Base-by-base conservation (phyloP, 2,329 filamentous ascomycete species). In the Ophiostoma piceae region DNA sequence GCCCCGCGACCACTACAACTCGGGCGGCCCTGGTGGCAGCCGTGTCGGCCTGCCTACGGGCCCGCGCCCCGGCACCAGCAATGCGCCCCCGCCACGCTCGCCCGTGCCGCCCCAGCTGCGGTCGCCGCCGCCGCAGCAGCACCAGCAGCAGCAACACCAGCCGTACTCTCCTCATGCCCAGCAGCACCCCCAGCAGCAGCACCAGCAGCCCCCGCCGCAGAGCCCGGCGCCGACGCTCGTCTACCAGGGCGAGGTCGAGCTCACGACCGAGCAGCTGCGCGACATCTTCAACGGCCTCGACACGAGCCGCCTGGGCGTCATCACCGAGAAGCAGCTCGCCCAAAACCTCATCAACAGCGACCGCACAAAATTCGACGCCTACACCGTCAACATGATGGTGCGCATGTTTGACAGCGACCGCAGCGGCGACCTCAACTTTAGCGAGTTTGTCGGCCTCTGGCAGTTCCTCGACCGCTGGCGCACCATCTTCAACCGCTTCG, bases 341-440 rank as follows among this genome's bases (percentile, higher is more conserved):
- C 90, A 91, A 1, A 95, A 95, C 26, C 88, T 99, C 6, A 94
- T 98, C 71, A 99, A 99, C 77, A 94, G 94, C 69, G 95, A 99
- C 83, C 97, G 92, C 87, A 92, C 92, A 1, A 75, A 92, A 4
- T 99, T 99, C 79, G 94, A 99, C 79, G 85, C 89, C 4, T 91
- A 97, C 75, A 99, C 95, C 1, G 94, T 98, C 74, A 90, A 90
- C 77, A 97, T 98, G 92, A 97, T 99, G 94, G 97, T 99, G 74
- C 91, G 94, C 77, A 98, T 99, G 95, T 99, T 99, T 81, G 94
- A 98, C 81, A 92, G 90, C 71, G 92, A 97, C 80, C 90, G 92
- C 75, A 91, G 87, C 72, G 93, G 94, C 68, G 91, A 90, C 16
- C 96, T 99, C 78, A 93, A 91, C 72, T 98, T 97, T 79, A 90